Evolutionary conservation across 2,329 filamentous ascomycete genomes (phyloP), one percentile per base, ranked within the genome.

Genomic region (Clonostachys rosea): DNA sequence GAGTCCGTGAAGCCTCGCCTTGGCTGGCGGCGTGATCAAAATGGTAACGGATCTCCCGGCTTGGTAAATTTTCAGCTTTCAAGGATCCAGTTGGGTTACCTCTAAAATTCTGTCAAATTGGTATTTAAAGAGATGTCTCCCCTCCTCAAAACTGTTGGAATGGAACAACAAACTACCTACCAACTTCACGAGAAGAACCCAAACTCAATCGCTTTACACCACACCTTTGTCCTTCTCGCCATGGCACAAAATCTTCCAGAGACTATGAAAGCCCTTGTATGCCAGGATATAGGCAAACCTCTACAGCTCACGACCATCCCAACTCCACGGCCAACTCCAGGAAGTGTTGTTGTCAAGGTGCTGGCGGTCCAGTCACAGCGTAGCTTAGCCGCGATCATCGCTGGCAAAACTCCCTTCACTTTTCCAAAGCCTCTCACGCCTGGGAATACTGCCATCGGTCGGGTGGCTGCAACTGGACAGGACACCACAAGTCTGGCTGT

Each of bases 381-480:
- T 11, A 39, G 17, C 36, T 8, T 39, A n/a, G 36, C 36, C 7
- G 17, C 14, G 3, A 39, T 39, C 5, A 39, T 18, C 36, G 17
- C 36, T 11, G 36, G 36, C 36, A n/a, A n/a, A 18, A 18, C 14
- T 4, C 17, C 17, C 1, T n/a, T 39, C 14, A 39, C 14, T 7
- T 18, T 18, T 18, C 36, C 36, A n/a, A n/a, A 39, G 14, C 11
- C 36, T 11, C 36, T 39, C 11, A 39, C 17, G 6, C 17, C 17
- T 18, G 36, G 36, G 6, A 18, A 18, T 8, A n/a, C 52, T 36
- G 59, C 60, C 48, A 58, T 72, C 46, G 66, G 63, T 36, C 66
- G 66, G 20, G 52, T 69, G 11, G 53, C 63, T 9, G 58, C 62
- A 12, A 52, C 59, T 16, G 65, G 63, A 6, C 49, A 58, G 3